A percentile compares a stretch with the other conserved stretches of the same genome.
Evolutionary conservation across 768 basidiomycete genomes (phyloP).

Genomic region (Mycena sanguinolenta): DNA sequence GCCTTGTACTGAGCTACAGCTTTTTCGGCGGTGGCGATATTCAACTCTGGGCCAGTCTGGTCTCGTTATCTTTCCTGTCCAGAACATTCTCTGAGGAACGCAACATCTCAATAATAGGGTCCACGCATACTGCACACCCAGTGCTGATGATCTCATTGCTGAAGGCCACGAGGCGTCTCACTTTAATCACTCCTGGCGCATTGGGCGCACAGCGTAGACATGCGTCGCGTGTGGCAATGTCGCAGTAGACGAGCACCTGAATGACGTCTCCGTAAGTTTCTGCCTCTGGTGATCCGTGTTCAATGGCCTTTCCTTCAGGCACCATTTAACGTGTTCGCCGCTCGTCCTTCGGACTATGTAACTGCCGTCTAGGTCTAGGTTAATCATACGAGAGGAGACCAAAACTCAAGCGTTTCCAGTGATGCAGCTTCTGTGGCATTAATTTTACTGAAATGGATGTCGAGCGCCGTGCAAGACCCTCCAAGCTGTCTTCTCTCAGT

Average conservation of each 20-base stretch:
- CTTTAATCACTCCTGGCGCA: background rate
- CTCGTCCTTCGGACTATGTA: slow-evolving; percentile 9
- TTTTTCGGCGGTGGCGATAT: slow-evolving; percentile 3
- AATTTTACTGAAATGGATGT: background rate
- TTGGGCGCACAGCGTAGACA: background rate
- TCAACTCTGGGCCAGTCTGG: background rate
- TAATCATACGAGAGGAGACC: slow-evolving; percentile 9
- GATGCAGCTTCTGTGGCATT: background rate
- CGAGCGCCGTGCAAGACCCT: background rate
- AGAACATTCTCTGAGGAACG: too few relatives aligned
- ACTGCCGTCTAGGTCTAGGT: slow-evolving; percentile 19
- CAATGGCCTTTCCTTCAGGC: slow-evolving; percentile 22
- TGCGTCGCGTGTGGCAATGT: slow-evolving; percentile 20
- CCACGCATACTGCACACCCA: too few relatives aligned
- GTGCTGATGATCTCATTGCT: background rate
- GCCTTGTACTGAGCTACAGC: background rate
- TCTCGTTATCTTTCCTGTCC: background rate
- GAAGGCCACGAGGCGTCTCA: background rate
- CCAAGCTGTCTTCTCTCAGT: background rate
- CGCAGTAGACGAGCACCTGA: slow-evolving; percentile 18
- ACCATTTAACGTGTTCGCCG: slow-evolving; percentile 5
- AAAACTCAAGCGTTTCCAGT: background rate
- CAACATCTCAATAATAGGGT: too few relatives aligned
- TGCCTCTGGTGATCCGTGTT: slow-evolving; percentile 24
- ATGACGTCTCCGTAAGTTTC: slow-evolving; percentile 23